phyloP scores from a whole-genome alignment of 495 filamentous ascomycete genomes.

The Penicillium lagena region DNA sequence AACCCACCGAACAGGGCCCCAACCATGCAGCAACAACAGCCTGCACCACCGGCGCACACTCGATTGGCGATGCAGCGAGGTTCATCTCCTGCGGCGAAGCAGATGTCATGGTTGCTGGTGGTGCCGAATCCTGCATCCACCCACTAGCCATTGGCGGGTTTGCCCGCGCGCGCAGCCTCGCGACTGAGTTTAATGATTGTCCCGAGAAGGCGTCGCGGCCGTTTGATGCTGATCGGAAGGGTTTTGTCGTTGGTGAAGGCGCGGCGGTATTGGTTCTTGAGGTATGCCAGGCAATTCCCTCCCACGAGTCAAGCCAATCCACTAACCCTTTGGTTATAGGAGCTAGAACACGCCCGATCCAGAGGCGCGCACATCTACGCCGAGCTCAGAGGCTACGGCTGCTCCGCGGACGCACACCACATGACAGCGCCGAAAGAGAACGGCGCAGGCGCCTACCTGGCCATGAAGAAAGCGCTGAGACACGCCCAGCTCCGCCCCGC shows the following conservation, averaged over 20 bases:
- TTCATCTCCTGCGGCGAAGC: conserved; percentile 90
- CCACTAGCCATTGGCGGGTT: conserved; percentile 91
- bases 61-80: conserved; percentile 84
- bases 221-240: conserved; percentile 74
- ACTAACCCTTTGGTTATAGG: conserved; percentile 33
- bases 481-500: conserved; percentile 62
- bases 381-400: conserved; percentile 82
- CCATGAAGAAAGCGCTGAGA: conserved; percentile 79
- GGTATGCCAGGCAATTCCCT: conserved; percentile 19
- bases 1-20: conserved; percentile 51
- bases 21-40: conserved; percentile 90
- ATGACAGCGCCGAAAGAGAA: conserved; percentile 83
- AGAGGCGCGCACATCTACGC: conserved; percentile 81
- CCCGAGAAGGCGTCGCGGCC: conserved; percentile 73
- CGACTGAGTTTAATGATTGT: conserved; percentile 70
- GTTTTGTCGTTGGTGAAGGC: conserved; percentile 92
- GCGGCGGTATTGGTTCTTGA: conserved; percentile 84
- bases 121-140: conserved; percentile 92
- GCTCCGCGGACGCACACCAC: conserved; percentile 82
- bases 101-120: conserved; percentile 90
- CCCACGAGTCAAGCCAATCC: background rate
- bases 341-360: conserved; percentile 77
- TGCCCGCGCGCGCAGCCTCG: conserved; percentile 76
- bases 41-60: conserved; percentile 92
- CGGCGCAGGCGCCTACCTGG: conserved; percentile 70